Evolutionary conservation across 768 basidiomycete species (phyloP).

Genomic region (Kwoniella europaea): DNA sequence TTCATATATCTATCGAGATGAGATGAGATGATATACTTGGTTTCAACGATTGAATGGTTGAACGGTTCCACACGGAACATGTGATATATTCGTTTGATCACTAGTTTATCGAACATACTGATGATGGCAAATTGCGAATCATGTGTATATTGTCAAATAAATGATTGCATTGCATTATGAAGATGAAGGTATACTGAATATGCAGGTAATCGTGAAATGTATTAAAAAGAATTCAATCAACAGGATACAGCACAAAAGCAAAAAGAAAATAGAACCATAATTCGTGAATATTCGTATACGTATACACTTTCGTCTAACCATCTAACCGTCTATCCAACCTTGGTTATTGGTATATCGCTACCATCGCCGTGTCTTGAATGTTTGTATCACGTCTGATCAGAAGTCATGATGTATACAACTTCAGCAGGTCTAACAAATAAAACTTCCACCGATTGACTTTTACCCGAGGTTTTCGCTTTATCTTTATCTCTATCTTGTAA

Average conservation of each 20-base stretch:
- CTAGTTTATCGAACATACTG: too few species aligned
- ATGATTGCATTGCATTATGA: too few species aligned
- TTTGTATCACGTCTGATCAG: conserved; percentile 11
- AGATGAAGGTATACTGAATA: too few species aligned
- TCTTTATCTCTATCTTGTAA: conserved; percentile 4
- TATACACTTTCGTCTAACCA: too few species aligned
- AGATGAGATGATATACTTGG: conserved; percentile 11
- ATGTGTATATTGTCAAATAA: too few species aligned
- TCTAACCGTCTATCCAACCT: background rate
- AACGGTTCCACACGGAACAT: background rate
- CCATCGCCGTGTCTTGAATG: background rate
- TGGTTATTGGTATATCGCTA: background rate
- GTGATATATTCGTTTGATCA: background rate
- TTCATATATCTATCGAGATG: background rate
- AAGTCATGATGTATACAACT: conserved; percentile 48
- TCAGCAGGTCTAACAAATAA: conserved; percentile 53
- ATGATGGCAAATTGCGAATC: too few species aligned
- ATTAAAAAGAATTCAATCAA: background rate
- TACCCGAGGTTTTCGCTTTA: background rate
- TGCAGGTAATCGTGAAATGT: background rate
- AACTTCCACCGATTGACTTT: conserved; percentile 20
- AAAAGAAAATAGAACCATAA: too few species aligned
- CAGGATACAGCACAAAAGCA: background rate
- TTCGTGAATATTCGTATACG: too few species aligned
- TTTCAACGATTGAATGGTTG: background rate